Evolutionary conservation across 2,329 filamentous ascomycete genomes (phyloP), one percentile per base, ranked within the genome.

Genomic region (Talaromyces marneffei): DNA sequence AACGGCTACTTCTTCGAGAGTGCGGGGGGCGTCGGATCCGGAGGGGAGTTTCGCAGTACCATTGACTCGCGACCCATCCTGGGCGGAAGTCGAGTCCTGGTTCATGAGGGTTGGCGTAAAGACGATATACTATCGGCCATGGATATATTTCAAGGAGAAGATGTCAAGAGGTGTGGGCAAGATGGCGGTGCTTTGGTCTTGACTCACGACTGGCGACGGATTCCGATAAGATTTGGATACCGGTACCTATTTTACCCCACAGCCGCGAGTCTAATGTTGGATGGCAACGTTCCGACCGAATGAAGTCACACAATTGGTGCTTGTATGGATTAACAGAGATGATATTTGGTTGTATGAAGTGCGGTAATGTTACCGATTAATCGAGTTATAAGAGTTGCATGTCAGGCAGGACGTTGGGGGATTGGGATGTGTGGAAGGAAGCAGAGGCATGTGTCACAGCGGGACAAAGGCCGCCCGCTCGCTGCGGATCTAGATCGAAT

Each of bases 1-100:
- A 25, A 57, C 27, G 35, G 48, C 55, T 60, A 63, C 59, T 27
- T 63, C 42, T 53, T 58, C 29, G 4, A 64, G 46, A 29, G 60
- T 60, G 61, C 63, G 61, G 57, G 63, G 61, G 5, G 33, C 16
- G 39, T 29, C 33, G 23, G 59, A 48, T 42, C 37, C 40, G 29
- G 50, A 46, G 39, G 59, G 39, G 52, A 37, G 35, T 40, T 61
- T 56, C 39, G 50, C 25, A 20, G 33, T 37, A 42, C 50, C 50
- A 57, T 61, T 61, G 59, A 61, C 59, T 39, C 23, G 52, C 59
- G 39, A 50, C 39, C 53, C 59, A 39, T 40, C 27, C n/a, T 46
- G 59, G 46, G 57, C 57, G 25, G 25, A 40, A 33, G 57, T 29
- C 33, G 46, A 53, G 18, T 40, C 35, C 14, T 52, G 37, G 57